phyloP scores from a whole-genome alignment of 1,284 basidiomycete genomes.

The Cerrena zonata region DNA sequence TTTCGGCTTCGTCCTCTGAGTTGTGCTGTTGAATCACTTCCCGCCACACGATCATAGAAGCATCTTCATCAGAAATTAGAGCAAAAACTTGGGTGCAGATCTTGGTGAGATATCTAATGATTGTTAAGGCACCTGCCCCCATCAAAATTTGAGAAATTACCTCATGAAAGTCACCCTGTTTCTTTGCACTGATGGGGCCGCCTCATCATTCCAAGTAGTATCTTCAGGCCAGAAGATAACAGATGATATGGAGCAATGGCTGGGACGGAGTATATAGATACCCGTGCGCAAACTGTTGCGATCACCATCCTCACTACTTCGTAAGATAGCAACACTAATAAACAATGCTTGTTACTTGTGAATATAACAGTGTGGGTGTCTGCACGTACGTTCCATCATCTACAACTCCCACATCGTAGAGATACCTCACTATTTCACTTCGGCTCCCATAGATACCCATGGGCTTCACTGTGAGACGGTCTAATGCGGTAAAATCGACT shows the following conservation, averaged over 20 bases:
- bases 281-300: constrained; percentile 41
- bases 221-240: constrained; percentile 60
- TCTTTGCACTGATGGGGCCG: constrained; percentile 36
- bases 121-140: neutral
- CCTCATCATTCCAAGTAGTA: constrained; percentile 52
- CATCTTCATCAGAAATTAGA: constrained; percentile 42
- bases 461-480: constrained; percentile 38
- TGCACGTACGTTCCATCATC: constrained; percentile 33
- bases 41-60: constrained; percentile 39
- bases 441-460: constrained; percentile 54
- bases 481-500: constrained; percentile 47
- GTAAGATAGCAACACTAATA: constrained; percentile 10
- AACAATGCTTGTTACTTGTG: too few relatives aligned
- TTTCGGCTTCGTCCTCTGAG: constrained; percentile 19
- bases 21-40: too few relatives aligned
- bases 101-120: constrained; percentile 48
- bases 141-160: constrained; percentile 23
- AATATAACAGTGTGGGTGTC: neutral
- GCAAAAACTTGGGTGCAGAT: constrained; percentile 47
- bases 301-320: neutral
- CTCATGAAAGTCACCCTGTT: constrained; percentile 60
- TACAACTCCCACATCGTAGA: constrained; percentile 31
- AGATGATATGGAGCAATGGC: constrained; percentile 29
- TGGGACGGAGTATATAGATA: constrained; percentile 35
- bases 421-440: constrained; percentile 40